Conservation (phyloP, 2,329 filamentous ascomycete genomes). For the Colletotrichum sp. region DNA sequence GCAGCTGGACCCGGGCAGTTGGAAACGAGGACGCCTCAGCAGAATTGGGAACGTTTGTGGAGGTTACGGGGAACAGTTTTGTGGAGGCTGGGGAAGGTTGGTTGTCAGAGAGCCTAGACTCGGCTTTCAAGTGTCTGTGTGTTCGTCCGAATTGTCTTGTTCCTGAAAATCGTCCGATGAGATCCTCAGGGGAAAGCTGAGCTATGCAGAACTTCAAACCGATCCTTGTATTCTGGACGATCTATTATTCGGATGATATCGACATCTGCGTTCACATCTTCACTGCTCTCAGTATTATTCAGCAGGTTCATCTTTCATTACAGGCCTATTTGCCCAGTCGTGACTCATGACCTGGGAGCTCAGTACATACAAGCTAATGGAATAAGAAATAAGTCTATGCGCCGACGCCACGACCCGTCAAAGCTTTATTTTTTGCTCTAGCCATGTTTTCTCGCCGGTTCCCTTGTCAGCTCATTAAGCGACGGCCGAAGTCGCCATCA, state of each 20-base stretch:
- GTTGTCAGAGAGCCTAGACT: neutral
- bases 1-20: neutral
- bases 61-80: neutral
- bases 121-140: neutral
- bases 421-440: neutral
- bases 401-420: neutral
- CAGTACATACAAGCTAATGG: neutral
- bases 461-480: neutral
- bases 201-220: neutral
- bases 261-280: rapidly evolving
- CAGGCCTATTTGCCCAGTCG: neutral
- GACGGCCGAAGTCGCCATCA: neutral
- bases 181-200: neutral
- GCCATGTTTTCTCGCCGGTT: neutral
- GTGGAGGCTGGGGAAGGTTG: neutral
- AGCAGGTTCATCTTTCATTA: neutral
- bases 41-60: neutral
- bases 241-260: neutral
- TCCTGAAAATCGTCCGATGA: neutral
- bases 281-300: rapidly evolving
- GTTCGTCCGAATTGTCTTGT: neutral
- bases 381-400: neutral
- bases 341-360: neutral
- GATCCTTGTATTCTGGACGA: neutral
- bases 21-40: neutral